phyloP scores from a whole-genome alignment of 1,139 yeast species.

The Yamadazyma mexicana region DNA sequence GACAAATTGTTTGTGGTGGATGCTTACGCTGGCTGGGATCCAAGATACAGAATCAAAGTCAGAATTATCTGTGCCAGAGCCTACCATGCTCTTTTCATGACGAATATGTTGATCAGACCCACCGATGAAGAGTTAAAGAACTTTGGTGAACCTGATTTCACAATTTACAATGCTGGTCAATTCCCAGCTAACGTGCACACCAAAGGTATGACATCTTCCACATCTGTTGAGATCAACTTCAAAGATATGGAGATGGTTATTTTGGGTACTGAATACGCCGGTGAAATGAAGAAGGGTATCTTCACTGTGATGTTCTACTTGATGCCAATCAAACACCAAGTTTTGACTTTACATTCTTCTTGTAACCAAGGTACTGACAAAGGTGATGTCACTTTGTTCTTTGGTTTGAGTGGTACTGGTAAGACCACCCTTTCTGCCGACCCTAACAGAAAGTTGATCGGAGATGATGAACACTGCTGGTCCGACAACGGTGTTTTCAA shows the following conservation, averaged over 20 bases:
- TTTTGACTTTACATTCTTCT: slow-evolving; percentile 92
- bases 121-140: slow-evolving; percentile 82
- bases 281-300: slow-evolving; percentile 99
- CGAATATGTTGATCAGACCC: slow-evolving; percentile 96
- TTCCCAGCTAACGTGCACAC: slow-evolving; percentile 98
- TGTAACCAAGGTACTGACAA: slow-evolving; percentile 82
- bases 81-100: slow-evolving; percentile 97
- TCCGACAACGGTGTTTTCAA: slow-evolving; percentile 97
- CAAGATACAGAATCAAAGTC: slow-evolving; percentile 94
- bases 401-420: slow-evolving; percentile 97
- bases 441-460: slow-evolving; percentile 89
- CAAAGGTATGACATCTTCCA: slow-evolving; percentile 95
- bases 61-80: slow-evolving; percentile 98
- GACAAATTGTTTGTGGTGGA: slow-evolving; percentile 93
- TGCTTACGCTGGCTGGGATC: slow-evolving; percentile 99
- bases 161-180: slow-evolving; percentile 98
- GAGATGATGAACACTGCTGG: slow-evolving; percentile 99
- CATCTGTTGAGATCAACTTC: slow-evolving; percentile 95
- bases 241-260: slow-evolving; percentile 99
- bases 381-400: slow-evolving; percentile 88
- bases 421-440: slow-evolving; percentile 97
- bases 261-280: slow-evolving; percentile 97
- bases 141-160: slow-evolving; percentile 97
- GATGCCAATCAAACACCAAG: slow-evolving; percentile 93
- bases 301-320: slow-evolving; percentile 98